Base-by-base conservation (phyloP, 805 yeast species). In the Lipomyces orientalis region DNA sequence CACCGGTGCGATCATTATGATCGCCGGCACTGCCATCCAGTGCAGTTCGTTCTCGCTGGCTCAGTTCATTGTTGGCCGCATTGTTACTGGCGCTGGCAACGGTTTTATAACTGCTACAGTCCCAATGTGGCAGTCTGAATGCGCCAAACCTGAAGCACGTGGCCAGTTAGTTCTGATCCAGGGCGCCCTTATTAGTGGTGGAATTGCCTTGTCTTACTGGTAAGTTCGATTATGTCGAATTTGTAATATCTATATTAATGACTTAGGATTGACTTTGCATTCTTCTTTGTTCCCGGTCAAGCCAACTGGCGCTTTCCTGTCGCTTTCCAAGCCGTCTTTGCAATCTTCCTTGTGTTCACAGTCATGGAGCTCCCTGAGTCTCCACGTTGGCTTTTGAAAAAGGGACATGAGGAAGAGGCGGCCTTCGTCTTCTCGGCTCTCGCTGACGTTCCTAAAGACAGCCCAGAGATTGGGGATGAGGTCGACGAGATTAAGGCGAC, bases 101-200 rank as follows among this genome's bases (percentile, higher is more conserved):
- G 95, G 95, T 69, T 78, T 89, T 76, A 86, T 86, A 75, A 88
- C 94, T 14, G 87, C 93, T 19, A 88, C 93, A 37, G 88, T 89
- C 64, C 96, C 96, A 14, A 88, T 88, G 71, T 90, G 91, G 87
- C 93, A 89, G 76, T 84, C 94, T 1, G 97, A 90, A 78, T 84
- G 87, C 78, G 85, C 92, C 54, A 85, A 84, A 66, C 85, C 91
- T 10, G 86, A 84, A 68, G 82, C 81, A 69, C 86, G 93, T 81
- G 94, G 94, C 73, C 81, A 84, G 71, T 79, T 89, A 71, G 91
- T 89, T 64, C 85, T 86, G 73, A 79, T 89, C 75, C 90, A 89
- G 78, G 93, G 93, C 62, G 85, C 90, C 34, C 84, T 88, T 54
- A 87, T 89, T 72, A 88, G 89, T 33, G 83, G 88, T 58, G 95